Evolutionary conservation across 495 filamentous ascomycete genomes (phyloP).

Genomic region (Penicillium robsamsonii): DNA sequence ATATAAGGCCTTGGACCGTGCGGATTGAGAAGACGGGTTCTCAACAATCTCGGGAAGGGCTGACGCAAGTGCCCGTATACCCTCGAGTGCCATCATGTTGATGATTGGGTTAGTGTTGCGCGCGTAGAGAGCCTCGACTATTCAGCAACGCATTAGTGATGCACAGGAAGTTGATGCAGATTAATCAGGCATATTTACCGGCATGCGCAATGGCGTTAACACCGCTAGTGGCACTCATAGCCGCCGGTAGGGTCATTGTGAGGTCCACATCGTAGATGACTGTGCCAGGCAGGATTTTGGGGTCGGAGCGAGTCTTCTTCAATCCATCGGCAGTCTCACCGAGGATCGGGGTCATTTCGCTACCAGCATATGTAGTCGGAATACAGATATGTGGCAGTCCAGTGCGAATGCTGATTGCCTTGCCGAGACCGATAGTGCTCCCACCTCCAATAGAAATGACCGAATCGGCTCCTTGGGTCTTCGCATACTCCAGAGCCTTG

Average conservation of each 20-base stretch:
- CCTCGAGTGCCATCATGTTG: slow-evolving; percentile 57
- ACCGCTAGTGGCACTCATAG: slow-evolving; percentile 61
- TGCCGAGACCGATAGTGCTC: slow-evolving; percentile 64
- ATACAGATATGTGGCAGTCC: slow-evolving; percentile 64
- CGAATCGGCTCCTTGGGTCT: slow-evolving; percentile 48
- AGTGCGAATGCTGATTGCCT: slow-evolving; percentile 64
- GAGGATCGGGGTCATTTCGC: slow-evolving; percentile 68
- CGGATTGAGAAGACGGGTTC: slow-evolving; percentile 46
- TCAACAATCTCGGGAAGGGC: slow-evolving; percentile 57
- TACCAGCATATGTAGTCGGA: slow-evolving; percentile 68
- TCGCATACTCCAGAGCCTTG: slow-evolving; percentile 55
- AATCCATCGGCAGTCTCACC: slow-evolving; percentile 62
- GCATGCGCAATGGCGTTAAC: slow-evolving; percentile 71
- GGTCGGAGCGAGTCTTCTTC: slow-evolving; percentile 64
- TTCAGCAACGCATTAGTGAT: not conserved
- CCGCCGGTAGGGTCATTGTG: slow-evolving; percentile 60
- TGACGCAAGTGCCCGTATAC: slow-evolving; percentile 50
- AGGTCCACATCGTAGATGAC: slow-evolving; percentile 71
- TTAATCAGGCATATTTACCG: slow-evolving; percentile 32
- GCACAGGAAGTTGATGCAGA: not conserved
- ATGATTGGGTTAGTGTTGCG: slow-evolving; percentile 61
- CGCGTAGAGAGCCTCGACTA: slow-evolving; percentile 66
- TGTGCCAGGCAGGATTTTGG: slow-evolving; percentile 61
- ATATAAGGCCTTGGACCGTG: slow-evolving; percentile 59
- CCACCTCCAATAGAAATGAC: slow-evolving; percentile 64